Base-by-base conservation (phyloP, 2,329 filamentous ascomycete genomes). In the Pochonia chlamydosporia region DNA sequence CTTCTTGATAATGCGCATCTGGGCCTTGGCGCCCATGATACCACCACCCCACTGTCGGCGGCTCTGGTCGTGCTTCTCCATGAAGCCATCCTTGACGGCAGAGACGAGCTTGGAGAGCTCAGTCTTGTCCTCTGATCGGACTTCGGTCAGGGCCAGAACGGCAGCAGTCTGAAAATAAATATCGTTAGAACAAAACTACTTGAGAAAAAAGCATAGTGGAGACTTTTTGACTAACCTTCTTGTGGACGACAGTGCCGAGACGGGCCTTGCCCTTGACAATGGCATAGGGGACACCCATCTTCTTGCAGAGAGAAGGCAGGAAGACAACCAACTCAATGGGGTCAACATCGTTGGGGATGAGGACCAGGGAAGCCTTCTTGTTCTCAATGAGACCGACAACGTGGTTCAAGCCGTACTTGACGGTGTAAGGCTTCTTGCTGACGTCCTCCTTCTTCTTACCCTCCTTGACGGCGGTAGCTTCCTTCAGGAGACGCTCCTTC, bases 371-470 rank as follows among this genome's bases (percentile, higher is more conserved):
- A 59, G 93, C 92, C 87, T 99, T 99, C 89, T 99, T 99, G 84
- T 96, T 96, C 85, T 96, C 90, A 64, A 96, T 88, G 63, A 96
- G 82, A 59, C 89, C 90, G 60, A 96, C 90, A 59, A 99, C 93
- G 82, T 99, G 93, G 87, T 99, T 99, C 66, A 99, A 85, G 79
- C 93, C 93, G 77, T 96, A 99, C 86, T 99, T 99, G 82, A 93
- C 91, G 60, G 87, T 78, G 78, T 96, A 99, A 67, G 93, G 93
- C 88, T 99, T 99, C 89, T 97, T 97, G 87, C 83, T 89, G 71
- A 95, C 92, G 66, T 96, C 91, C 83, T 99, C 95, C 88, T 97
- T 97, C 88, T 97, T 99, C 88, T 97, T 96, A 74, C 95, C 93
- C 75, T 97, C 91, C 72, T 90, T 85, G 72, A 99, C 84, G 66